Evolutionary conservation across 2,329 filamentous ascomycete species (phyloP).

Genomic region (Allantophomopsis lycopodina): DNA sequence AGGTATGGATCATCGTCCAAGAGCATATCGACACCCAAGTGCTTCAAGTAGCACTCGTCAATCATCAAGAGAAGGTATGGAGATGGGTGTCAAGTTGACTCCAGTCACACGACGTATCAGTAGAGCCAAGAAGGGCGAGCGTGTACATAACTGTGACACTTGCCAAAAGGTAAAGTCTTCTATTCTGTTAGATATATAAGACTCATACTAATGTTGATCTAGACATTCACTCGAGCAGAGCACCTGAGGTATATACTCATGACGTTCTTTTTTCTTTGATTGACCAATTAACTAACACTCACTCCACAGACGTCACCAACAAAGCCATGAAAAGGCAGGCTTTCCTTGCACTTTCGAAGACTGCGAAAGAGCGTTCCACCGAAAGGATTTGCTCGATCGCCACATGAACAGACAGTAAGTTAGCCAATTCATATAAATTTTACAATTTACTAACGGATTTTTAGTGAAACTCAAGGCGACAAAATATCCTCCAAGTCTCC

Average conservation of each 20-base stretch:
- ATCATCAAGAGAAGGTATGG: conserved; percentile 4
- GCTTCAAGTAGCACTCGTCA: conserved; percentile 4
- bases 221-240: conserved; percentile 51
- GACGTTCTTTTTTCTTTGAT: neutral
- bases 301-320: conserved; percentile 38
- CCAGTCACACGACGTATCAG: conserved; percentile 20
- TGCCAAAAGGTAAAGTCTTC: conserved; percentile 13
- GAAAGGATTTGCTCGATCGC: conserved; percentile 43
- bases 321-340: conserved; percentile 41
- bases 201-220: neutral
- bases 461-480: conserved; percentile 31
- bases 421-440: neutral
- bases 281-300: neutral
- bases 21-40: conserved; percentile 6
- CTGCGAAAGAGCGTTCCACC: conserved; percentile 43
- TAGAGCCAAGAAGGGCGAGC: conserved; percentile 19
- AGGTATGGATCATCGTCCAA: neutral
- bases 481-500: conserved; percentile 20
- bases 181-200: neutral
- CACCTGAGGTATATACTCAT: conserved; percentile 35
- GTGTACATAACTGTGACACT: conserved; percentile 18
- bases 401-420: conserved; percentile 38
- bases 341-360: conserved; percentile 35
- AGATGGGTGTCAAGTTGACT: conserved; percentile 19
- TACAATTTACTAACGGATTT: neutral